Conservation (phyloP, 2,329 filamentous ascomycete genomes). For the Eutypella sp. region DNA sequence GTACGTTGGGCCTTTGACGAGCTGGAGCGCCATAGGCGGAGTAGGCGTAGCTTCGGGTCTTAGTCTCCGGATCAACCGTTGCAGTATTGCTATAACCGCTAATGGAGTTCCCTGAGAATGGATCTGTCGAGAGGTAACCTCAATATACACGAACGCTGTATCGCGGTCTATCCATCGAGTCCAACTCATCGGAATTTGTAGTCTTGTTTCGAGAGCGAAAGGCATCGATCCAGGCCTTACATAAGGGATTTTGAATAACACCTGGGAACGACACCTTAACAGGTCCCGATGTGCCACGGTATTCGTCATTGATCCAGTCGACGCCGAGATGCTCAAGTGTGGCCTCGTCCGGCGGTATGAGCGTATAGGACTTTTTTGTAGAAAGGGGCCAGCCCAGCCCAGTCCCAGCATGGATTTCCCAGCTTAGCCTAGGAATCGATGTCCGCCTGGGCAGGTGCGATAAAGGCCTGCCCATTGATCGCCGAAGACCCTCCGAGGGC, state of each 20-base stretch:
- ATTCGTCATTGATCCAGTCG: slow-evolving; percentile 16
- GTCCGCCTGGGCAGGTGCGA: slow-evolving; percentile 10
- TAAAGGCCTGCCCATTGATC: slow-evolving; percentile 18
- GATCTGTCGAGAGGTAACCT: slow-evolving; percentile 9
- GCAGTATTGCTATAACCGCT: slow-evolving; percentile 17
- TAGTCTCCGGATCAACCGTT: slow-evolving; percentile 14
- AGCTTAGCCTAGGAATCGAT: slow-evolving; percentile 16
- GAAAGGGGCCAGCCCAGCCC: slow-evolving; percentile 8
- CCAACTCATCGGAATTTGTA: slow-evolving; percentile 14
- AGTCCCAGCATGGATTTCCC: slow-evolving; percentile 19
- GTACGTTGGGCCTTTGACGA: slow-evolving; percentile 11
- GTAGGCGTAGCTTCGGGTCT: slow-evolving; percentile 16
- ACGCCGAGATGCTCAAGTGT: slow-evolving; percentile 15
- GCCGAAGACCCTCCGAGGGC: slow-evolving; percentile 16
- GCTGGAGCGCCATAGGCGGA: slow-evolving; percentile 11
- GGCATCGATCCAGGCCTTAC: slow-evolving; percentile 19
- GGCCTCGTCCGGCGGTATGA: slow-evolving; percentile 10
- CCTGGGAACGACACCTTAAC: slow-evolving; percentile 18
- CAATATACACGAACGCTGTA: neutral
- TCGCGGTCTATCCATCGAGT: neutral
- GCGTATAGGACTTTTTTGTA: slow-evolving; percentile 16
- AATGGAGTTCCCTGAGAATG: slow-evolving; percentile 16
- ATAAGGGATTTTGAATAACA: slow-evolving; percentile 13
- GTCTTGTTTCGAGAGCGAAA: slow-evolving; percentile 13
- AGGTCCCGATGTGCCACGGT: slow-evolving; percentile 13